Evolutionary conservation across 768 basidiomycete genomes (phyloP), one percentile per base, ranked within the genome.

Genomic region (Pleurotus tuoliensis): DNA sequence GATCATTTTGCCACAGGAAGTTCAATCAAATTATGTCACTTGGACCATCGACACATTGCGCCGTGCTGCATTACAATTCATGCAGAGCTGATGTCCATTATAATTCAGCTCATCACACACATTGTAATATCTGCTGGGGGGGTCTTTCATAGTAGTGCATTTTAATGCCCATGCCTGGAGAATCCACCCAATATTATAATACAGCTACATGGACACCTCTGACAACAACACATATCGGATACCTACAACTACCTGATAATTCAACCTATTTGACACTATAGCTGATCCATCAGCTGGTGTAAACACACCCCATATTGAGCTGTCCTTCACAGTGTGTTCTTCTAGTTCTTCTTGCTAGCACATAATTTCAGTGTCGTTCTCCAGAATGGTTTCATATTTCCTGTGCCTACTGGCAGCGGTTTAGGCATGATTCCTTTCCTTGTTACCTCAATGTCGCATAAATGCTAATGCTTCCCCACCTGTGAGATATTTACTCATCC

Each of bases 371-470:
- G 34, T 44, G 53, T 47, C 18, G 54, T 43, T 11, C 43, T 53
- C 40, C 53, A 48, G 50, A 45, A 30, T 43, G 44, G 51, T 24
- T 46, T 58, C 41, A 16, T 37, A 48, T 39, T 38, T 58, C 11
- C 8, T 44, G 15, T n/a, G 16, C 71, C 69, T 20, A 18, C 63
- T 4, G 67, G 58, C 16, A 67, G 74, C 22, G 65, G 61, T 38
- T 73, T 66, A 59, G 65, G 67, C 3, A 57, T 71, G 5, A 50
- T 60, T 15, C 51, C 59, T 15, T 63, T 61, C n/a, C 57, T 73
- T 2, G 62, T 73, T 15, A 68, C 70, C 11, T 73, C 75, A 3
- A 65, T 71, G 4, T 71, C 75, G 24, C 71, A 73, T 75, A 63
- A 58, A 11, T 38, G 5, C 3, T 12, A 38, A 37, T 4, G 41